Conservation (phyloP, 2,329 filamentous ascomycete genomes). For the Penicillium expansum region DNA sequence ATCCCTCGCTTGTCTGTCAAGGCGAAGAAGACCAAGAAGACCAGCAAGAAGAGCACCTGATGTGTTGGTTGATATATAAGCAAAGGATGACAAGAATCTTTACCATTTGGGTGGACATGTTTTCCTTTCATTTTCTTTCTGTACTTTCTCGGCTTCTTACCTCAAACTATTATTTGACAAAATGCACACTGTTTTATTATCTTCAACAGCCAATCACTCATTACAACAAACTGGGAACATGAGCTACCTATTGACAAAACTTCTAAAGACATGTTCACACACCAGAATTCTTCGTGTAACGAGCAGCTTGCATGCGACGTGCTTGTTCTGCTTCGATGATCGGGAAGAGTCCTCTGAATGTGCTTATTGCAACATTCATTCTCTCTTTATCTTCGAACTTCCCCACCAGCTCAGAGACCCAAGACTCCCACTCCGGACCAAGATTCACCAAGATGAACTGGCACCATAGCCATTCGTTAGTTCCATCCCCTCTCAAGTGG, state of each 20-base stretch:
- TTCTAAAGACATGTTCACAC: neutral
- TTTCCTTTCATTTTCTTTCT: neutral
- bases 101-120: neutral
- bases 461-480: constrained; percentile 7
- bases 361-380: neutral
- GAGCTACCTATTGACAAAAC: neutral
- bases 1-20: constrained; percentile 56
- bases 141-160: neutral
- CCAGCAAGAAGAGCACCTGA: constrained; percentile 22
- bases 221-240: neutral
- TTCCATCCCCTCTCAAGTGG: neutral
- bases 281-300: neutral
- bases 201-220: neutral
- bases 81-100: neutral
- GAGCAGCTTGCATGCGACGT: neutral
- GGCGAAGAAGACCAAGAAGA: constrained; percentile 28
- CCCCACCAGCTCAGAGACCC: neutral
- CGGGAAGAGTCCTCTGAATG: neutral
- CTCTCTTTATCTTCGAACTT: neutral
- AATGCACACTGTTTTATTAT: neutral
- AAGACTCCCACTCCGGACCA: constrained; percentile 3
- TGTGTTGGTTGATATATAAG: neutral
- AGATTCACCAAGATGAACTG: constrained; percentile 9
- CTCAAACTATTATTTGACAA: neutral
- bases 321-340: neutral